These are phyloP conservation scores for Boletus holoroseus DNA, from an alignment of 1,284 basidiomycete genomes.

Conservation along the genomic window DNA sequence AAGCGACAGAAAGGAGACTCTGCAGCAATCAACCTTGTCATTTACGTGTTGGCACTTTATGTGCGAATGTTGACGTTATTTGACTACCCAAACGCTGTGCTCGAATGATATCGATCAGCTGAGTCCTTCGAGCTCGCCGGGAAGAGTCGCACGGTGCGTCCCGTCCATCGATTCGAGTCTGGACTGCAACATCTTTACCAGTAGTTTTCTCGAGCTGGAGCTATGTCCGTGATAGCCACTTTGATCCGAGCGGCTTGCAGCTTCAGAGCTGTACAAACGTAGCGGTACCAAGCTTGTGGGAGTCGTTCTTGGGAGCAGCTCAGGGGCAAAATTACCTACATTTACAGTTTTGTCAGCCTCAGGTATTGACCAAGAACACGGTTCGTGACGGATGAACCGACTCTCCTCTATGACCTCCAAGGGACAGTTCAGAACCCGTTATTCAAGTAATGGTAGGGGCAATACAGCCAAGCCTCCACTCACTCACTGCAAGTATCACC, in stretches of 20 bases:
- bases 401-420: conserved; percentile 13
- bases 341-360: not conserved
- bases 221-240: conserved; percentile 4
- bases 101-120: not conserved
- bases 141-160: too few species aligned
- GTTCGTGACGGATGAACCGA: conserved; percentile 4
- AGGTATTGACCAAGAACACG: too few species aligned
- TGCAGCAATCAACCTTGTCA: not conserved
- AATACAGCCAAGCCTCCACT: conserved; percentile 12
- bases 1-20: conserved; percentile 7
- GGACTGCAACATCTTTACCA: too few species aligned
- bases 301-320: not conserved
- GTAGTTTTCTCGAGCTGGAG: too few species aligned
- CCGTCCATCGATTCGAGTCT: not conserved
- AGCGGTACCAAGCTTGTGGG: not conserved
- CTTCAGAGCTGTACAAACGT: not conserved
- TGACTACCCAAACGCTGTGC: conserved; percentile 3
- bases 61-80: conserved; percentile 18
- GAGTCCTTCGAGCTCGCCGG: not conserved
- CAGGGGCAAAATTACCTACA: not conserved
- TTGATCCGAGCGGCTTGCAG: conserved; percentile 10
- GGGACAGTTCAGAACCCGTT: conserved; percentile 3
- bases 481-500: conserved; percentile 29
- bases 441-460: not conserved
- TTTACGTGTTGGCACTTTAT: not conserved